A percentile compares a stretch with the other conserved stretches of the same genome.
phyloP scores from a whole-genome alignment of 352 stramenopile species.

The Elongisporangium undulatum region DNA sequence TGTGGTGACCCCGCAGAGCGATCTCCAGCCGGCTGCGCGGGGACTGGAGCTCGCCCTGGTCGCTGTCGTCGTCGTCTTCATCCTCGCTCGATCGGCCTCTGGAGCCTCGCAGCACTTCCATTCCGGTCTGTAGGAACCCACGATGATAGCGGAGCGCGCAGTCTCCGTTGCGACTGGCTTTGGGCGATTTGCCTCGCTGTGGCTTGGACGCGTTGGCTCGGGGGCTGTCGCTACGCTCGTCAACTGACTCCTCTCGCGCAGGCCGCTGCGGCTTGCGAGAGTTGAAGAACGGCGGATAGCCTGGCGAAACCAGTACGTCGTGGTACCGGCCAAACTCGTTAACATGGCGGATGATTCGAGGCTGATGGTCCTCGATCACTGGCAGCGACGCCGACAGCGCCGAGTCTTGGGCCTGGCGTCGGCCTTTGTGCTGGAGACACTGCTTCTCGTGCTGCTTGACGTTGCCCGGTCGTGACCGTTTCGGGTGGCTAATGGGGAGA shows the following conservation, averaged over 20 bases:
- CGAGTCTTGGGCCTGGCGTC: constrained; percentile 12
- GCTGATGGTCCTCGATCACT: constrained; percentile 1
- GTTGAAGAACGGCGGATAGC: constrained; percentile 47
- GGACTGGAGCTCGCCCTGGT: background rate
- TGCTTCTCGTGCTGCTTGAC: background rate
- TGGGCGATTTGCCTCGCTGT: background rate
- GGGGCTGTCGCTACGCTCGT: constrained; percentile 1
- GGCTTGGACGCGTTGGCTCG: constrained; percentile 7
- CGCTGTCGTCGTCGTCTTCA: constrained; percentile 9
- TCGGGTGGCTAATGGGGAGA: background rate
- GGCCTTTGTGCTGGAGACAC: constrained; percentile 5
- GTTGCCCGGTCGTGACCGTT: background rate
- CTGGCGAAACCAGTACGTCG: constrained; percentile 50
- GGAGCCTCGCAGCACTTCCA: constrained; percentile 43
- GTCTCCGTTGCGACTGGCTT: constrained; percentile 1
- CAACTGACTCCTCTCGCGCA: constrained; percentile 1
- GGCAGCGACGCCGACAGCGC: background rate
- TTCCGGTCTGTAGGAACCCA: constrained; percentile 51
- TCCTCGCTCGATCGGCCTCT: constrained; percentile 14
- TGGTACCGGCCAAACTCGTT: constrained; percentile 66
- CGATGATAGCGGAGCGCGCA: constrained; percentile 31
- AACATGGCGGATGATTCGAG: constrained; percentile 53
- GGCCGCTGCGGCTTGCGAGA: constrained; percentile 3
- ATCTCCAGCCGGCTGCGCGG: background rate
- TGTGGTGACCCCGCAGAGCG: background rate